Evolutionary conservation across 108 stramenopile genomes (phyloP), one percentile per base, ranked within the genome.

Genomic region (Nitzschia inconspicua): DNA sequence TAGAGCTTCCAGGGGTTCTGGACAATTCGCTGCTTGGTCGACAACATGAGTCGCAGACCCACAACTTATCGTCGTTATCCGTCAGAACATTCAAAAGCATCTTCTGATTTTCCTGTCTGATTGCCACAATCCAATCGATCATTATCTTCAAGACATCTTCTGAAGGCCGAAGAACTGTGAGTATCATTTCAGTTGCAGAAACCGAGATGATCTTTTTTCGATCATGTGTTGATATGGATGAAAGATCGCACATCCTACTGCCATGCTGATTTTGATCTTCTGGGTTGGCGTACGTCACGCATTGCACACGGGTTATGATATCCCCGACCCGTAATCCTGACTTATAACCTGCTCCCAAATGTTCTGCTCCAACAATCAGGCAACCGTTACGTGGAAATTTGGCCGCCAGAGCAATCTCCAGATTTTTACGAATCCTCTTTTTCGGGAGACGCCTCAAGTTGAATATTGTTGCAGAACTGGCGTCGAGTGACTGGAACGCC

Each of bases 251-350:
- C 5, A 9, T 23, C 35, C 19, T 16, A 5, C 4, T 16, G 50
- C 1, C 25, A 28, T 44, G 46, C 0, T 60, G 52, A 5, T 13
- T 4, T 19, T 27, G 51, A 20, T 48, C 36, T 22, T 49, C 14
- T 22, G 39, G 16, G 26, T 48, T 6, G 9, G 28, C 25, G 24
- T 64, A 24, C 28, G 64, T 28, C 8, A 64, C 2, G 19, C 47
- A 20, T 57, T 68, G 50, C 20, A 75, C 35, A 11, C 44, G 47
- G 2, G 39, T 31, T 0, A 77, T 66, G 5, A 77, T 46, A 60
- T 77, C 76, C 3, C 62, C 47, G 18, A 37, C 29, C 22, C 32
- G 22, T n/a, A 72, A 8, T 13, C 61, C 65, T 37, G 65, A 65
- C 37, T 24, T 8, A 14, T 60, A 44, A 16, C 52, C 73, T 16